These are phyloP conservation scores for Podospora fimiseda DNA, from an alignment of 495 filamentous ascomycete genomes.

Conservation along the genomic window DNA sequence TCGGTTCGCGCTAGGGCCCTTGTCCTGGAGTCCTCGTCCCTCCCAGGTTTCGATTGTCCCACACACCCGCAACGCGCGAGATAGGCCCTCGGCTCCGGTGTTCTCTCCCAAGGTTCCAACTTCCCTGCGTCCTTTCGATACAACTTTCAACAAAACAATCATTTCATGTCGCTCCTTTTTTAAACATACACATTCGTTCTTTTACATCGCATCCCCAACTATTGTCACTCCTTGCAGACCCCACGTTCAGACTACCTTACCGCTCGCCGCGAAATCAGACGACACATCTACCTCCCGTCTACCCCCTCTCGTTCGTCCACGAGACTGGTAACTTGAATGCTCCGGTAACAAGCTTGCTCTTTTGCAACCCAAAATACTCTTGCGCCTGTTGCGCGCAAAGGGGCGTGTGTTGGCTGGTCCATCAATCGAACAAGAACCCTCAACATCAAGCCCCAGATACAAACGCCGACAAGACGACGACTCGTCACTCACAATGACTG, in stretches of 20 bases:
- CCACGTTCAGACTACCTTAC: conserved; percentile 6
- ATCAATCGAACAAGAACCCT: not conserved
- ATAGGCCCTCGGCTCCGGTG: conserved; percentile 1
- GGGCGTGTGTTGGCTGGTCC: conserved; percentile 3
- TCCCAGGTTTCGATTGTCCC: too few relatives aligned
- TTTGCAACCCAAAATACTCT: conserved; percentile 7
- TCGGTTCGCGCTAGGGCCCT: conserved; percentile 19
- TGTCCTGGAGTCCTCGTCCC: too few relatives aligned
- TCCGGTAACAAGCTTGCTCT: conserved; percentile 23
- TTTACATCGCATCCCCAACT: conserved; percentile 17
- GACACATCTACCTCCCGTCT: too few relatives aligned
- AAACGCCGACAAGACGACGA: not conserved
- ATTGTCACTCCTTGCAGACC: conserved; percentile 14
- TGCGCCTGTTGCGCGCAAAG: conserved; percentile 12
- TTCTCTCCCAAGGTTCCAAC: conserved; percentile 11
- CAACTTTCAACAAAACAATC: conserved; percentile 24
- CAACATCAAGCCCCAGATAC: not conserved
- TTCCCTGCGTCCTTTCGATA: conserved; percentile 13
- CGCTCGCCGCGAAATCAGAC: conserved; percentile 9
- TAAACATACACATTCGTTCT: conserved; percentile 29
- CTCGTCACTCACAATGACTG: conserved; percentile 51
- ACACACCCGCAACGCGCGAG: conserved; percentile 14
- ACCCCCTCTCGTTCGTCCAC: too few relatives aligned
- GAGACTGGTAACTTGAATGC: conserved; percentile 35
- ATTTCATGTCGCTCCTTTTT: conserved; percentile 30